These are phyloP conservation scores for Barnettozyma pratensis DNA, from an alignment of 805 yeast genomes.

Conservation along the genomic window DNA sequence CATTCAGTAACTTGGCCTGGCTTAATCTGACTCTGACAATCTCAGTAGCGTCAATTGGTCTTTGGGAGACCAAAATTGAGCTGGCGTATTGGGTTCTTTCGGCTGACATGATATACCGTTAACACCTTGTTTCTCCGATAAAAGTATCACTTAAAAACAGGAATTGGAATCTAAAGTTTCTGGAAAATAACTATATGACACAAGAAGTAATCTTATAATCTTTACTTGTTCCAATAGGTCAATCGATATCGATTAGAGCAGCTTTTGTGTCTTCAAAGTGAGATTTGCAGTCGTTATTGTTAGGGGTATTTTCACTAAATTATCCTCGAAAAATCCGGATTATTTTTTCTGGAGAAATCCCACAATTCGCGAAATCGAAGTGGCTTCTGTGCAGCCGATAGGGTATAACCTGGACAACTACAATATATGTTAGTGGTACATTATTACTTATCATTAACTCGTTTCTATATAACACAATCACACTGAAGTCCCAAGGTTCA, in stretches of 20 bases:
- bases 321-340: constrained; percentile 3
- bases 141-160: background rate
- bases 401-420: too few species aligned
- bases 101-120: constrained; percentile 4
- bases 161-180: too few species aligned
- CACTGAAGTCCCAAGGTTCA: constrained; percentile 15
- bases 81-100: constrained; percentile 34
- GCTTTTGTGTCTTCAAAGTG: too few species aligned
- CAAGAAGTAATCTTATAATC: too few species aligned
- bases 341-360: background rate
- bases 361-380: background rate
- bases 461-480: background rate
- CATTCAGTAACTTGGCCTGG: constrained; percentile 51
- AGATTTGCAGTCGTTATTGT: background rate
- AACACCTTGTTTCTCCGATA: background rate
- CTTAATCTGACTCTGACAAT: constrained; percentile 51
- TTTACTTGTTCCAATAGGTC: too few species aligned
- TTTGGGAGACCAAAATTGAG: constrained; percentile 37
- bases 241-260: too few species aligned
- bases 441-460: background rate
- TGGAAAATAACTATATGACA: too few species aligned
- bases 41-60: constrained; percentile 57
- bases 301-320: background rate
- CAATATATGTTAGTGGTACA: too few species aligned
- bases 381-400: background rate